Base-by-base conservation (phyloP, 2,329 filamentous ascomycete species). In the Pseudocercospora ulei region DNA sequence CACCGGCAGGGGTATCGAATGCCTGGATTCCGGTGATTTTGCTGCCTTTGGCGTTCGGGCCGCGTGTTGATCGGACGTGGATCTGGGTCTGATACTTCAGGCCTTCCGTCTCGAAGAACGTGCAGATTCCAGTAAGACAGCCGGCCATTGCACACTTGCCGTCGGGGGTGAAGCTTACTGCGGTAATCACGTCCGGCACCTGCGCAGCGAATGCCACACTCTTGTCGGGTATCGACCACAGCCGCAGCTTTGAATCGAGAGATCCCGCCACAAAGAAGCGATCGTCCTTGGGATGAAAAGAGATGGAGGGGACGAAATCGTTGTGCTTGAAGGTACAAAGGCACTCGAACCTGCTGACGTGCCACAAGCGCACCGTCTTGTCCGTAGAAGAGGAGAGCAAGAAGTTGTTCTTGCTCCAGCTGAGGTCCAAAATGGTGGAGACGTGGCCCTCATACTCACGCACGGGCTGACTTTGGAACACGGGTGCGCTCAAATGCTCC, bases 331-430 rank as follows among this genome's bases (percentile, higher is more conserved):
- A 98, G 1, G 82, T 86, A 61, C 86, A 94, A 0, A 98, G 69
- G 54, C 86, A 95, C 55, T 96, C 87, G 3, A 72, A 63, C 36
- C 88, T 73, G 56, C 76, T 88, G 46, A 90, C 71, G 62, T 98
- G 90, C 88, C 90, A 98, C 31, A 98, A 63, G 8, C 85, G 75
- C 7, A 98, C 90, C 0, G 87, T 94, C 66, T 95, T 95, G 60
- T 98, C 90, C 86, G 96, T 95, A 0, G 87, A 94, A 0, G 87
- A 92, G 3, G 88, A 95, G 9, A 98, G 69, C 17, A 98, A 63
- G 52, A 98, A 98, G 60, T 93, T 94, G 63, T 98, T 98, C 70
- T 96, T 98, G 66, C 88, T 96, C 90, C 90, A 98, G 59, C 84
- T 93, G 43, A 98, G 62, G 57, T 94, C 88, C 48, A 98, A 65